phyloP scores from a whole-genome alignment of 768 basidiomycete species.

The Tulasnella sp. region DNA sequence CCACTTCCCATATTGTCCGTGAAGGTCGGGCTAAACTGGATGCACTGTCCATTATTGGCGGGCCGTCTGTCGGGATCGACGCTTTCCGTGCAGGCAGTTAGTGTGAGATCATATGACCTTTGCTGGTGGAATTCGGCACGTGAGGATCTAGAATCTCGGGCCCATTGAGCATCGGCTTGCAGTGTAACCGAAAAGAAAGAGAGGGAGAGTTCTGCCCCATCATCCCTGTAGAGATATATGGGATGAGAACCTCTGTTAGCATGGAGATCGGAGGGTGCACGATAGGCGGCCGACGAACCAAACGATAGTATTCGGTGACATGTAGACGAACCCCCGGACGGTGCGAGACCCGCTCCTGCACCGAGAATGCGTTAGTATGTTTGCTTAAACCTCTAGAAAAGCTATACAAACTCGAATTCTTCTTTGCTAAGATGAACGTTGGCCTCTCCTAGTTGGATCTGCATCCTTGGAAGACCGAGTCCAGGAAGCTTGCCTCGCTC shows the following conservation, averaged over 20 bases:
- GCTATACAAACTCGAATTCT: neutral
- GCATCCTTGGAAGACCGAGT: neutral
- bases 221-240: neutral
- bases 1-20: neutral
- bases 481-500: neutral
- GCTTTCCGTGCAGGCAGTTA: neutral
- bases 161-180: neutral
- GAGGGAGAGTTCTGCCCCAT: neutral
- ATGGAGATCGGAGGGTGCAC: neutral
- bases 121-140: neutral
- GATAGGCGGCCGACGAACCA: neutral
- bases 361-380: neutral
- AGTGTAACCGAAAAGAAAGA: neutral
- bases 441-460: neutral
- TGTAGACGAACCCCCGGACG: neutral
- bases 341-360: neutral
- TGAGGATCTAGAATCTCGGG: neutral
- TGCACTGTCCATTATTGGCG: neutral
- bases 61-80: neutral
- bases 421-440: neutral
- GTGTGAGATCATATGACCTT: neutral
- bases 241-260: neutral
- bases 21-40: neutral
- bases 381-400: neutral
- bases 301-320: neutral